A percentile compares a stretch with the other conserved stretches of the same genome.
Evolutionary conservation across 768 basidiomycete species (phyloP).

Genomic region (Royoungia palumana): DNA sequence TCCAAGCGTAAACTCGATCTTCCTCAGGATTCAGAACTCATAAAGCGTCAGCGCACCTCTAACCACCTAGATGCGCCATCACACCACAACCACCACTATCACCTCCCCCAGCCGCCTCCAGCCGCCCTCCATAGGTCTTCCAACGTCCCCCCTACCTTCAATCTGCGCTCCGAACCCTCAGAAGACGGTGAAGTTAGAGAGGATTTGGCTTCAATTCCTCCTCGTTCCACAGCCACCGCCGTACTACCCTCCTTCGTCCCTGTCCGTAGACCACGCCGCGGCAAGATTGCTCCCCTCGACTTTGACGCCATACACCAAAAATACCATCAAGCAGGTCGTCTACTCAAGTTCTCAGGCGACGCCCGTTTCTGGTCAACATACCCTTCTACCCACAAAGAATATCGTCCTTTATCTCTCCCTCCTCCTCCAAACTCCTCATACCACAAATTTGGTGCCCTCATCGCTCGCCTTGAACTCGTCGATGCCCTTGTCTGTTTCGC

Average conservation of each 20-base stretch:
- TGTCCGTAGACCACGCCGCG: slow-evolving; percentile 64
- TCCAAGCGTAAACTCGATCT: slow-evolving; percentile 39
- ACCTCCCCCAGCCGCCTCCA: slow-evolving; percentile 23
- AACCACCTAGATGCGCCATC: slow-evolving; percentile 24
- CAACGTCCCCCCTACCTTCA: slow-evolving; percentile 21
- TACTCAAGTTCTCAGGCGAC: slow-evolving; percentile 83
- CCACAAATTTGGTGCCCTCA: slow-evolving; percentile 70
- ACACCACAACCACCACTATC: slow-evolving; percentile 29
- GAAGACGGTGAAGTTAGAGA: slow-evolving; percentile 49
- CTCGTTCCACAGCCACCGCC: slow-evolving; percentile 27
- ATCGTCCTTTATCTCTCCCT: slow-evolving; percentile 58
- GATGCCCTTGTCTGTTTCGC: slow-evolving; percentile 83
- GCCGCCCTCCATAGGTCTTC: slow-evolving; percentile 20
- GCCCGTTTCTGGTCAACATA: slow-evolving; percentile 75
- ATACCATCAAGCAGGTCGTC: slow-evolving; percentile 66
- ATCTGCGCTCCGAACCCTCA: slow-evolving; percentile 38
- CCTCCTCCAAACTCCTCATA: slow-evolving; percentile 66
- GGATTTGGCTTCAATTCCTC: slow-evolving; percentile 27
- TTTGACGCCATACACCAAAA: slow-evolving; percentile 64
- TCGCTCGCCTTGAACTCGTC: slow-evolving; percentile 74
- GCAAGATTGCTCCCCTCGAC: slow-evolving; percentile 44
- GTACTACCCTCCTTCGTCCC: slow-evolving; percentile 44
- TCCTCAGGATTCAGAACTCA: slow-evolving; percentile 23
- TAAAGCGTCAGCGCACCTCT: slow-evolving; percentile 32
- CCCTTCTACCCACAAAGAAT: slow-evolving; percentile 60